Base-by-base conservation (phyloP, 176 grass and related monocot genomes). In the Phoenix dactylifera region DNA sequence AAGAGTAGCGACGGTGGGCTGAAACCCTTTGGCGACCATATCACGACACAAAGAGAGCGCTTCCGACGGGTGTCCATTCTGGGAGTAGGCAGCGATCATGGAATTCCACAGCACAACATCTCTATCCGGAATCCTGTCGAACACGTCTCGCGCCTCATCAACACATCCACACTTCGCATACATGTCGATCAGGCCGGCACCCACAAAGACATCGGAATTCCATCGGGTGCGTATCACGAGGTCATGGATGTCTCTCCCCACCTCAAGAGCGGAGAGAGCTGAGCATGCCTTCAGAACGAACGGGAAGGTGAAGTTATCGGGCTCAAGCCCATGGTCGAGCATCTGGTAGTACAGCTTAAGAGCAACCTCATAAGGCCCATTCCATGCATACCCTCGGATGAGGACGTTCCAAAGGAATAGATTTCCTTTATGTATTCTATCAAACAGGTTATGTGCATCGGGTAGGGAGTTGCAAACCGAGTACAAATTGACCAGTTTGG, bases 371-470 rank as follows among this genome's bases (percentile, higher is more conserved):
- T 22, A 26, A 22, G 78, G 78, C 3, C 85, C 81, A 1, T 83
- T 80, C 56, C 78, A 80, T 23, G 69, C 80, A 22, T 85, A 83
- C 4, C 68, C 75, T 12, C 85, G 79, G 62, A 89, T 85, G 24
- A 95, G 72, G 7, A 85, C 76, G 54, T 95, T 94, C 84, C 89
- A 88, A 16, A 80, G 26, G 54, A 89, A 95, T n/a, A 82, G 7
- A 52, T 85, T 89, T 7, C 72, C 19, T 19, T 74, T 81, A 22
- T 68, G 66, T 74, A 85, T 94, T 85, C 35, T 80, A 18, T 94
- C 78, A 44, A 94, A 94, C 81, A 94, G 57, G 17, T 5, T 28
- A 16, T 71, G 89, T 2, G 84, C 80, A 32, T 76, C 16, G 0
- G 15, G 15, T 4, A 88, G 48, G 32, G 64, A 66, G 51, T 77